Evolutionary conservation across 2,329 filamentous ascomycete species (phyloP).

Genomic region (Aspergillus pseudoviridinutans): DNA sequence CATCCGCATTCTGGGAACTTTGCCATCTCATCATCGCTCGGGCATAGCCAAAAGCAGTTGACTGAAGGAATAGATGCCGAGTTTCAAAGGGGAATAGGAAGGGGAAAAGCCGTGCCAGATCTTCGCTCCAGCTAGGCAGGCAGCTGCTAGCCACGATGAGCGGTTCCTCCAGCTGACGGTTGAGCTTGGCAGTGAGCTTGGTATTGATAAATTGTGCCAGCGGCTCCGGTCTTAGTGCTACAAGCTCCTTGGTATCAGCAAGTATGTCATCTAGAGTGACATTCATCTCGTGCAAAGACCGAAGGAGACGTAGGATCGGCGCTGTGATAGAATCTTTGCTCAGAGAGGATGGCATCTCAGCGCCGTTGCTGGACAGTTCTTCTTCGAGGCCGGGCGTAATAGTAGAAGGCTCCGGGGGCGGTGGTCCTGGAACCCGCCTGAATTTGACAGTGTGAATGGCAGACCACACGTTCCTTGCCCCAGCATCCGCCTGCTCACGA

Average conservation of each 20-base stretch:
- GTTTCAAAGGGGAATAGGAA: constrained; percentile 99
- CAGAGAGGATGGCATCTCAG: constrained; percentile 70
- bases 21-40: constrained; percentile 98
- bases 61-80: constrained; percentile 92
- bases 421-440: constrained; percentile 76
- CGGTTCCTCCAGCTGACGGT: constrained; percentile 93
- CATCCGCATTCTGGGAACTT: constrained; percentile 77
- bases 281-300: constrained; percentile 88
- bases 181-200: constrained; percentile 95
- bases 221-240: constrained; percentile 74
- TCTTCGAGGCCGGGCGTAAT: constrained; percentile 52
- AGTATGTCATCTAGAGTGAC: constrained; percentile 89
- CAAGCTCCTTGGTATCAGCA: constrained; percentile 66
- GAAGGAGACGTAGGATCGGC: constrained; percentile 80
- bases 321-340: constrained; percentile 79
- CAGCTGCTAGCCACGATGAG: constrained; percentile 96
- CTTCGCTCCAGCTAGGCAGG: constrained; percentile 91
- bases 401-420: constrained; percentile 66
- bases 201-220: constrained; percentile 96
- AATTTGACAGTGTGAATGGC: constrained; percentile 89
- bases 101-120: constrained; percentile 86
- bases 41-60: constrained; percentile 96
- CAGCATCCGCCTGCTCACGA: constrained; percentile 55
- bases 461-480: constrained; percentile 80
- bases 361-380: constrained; percentile 43